Evolutionary conservation across 2,329 filamentous ascomycete genomes (phyloP).

Genomic region (Chrysoporthe austroafricana): DNA sequence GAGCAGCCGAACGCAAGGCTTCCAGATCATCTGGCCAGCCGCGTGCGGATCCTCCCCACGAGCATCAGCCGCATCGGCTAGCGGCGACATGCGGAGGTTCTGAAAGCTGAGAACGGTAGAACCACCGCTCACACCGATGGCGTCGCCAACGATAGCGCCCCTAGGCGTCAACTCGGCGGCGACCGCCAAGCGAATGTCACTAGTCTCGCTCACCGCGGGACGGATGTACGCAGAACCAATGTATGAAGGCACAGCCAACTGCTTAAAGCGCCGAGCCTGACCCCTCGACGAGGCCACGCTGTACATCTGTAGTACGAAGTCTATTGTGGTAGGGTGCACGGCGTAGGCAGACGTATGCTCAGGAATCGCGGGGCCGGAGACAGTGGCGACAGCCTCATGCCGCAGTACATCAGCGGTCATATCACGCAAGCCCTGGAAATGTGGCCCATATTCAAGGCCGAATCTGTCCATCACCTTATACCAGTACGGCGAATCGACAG

Average conservation of each 20-base stretch:
- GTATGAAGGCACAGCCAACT: background rate
- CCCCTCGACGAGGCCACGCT: background rate
- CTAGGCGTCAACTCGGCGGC: background rate
- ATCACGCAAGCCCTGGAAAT: background rate
- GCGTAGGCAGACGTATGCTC: background rate
- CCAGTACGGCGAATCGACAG: background rate
- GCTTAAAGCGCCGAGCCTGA: background rate
- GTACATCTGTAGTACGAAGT: background rate
- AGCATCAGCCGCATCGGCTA: background rate
- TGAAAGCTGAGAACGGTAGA: background rate
- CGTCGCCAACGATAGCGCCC: background rate
- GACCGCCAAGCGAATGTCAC: background rate
- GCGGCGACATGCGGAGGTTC: background rate
- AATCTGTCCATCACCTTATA: background rate
- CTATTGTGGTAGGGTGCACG: background rate
- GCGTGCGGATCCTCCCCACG: background rate
- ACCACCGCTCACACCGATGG: background rate
- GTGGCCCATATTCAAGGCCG: background rate
- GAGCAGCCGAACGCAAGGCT: conserved; percentile 3
- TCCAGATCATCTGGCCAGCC: conserved; percentile 6
- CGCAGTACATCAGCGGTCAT: background rate
- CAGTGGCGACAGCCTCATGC: background rate
- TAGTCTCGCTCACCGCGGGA: background rate
- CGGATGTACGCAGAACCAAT: background rate
- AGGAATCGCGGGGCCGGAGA: background rate